These are phyloP conservation scores for Pythium oligandrum DNA, from an alignment of 352 stramenopile genomes.

Conservation along the genomic window DNA sequence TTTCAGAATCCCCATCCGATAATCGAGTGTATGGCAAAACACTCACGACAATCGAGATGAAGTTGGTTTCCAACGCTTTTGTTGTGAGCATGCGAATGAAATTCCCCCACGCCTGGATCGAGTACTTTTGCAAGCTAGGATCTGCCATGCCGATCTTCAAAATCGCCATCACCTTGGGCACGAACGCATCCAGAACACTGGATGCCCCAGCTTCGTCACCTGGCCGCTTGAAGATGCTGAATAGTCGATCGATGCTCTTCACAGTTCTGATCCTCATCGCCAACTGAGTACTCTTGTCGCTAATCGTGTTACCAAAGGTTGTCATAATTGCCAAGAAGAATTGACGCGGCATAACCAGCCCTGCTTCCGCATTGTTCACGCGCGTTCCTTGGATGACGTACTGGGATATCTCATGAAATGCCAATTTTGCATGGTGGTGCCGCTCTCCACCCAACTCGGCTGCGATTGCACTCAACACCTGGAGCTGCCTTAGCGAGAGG, in stretches of 20 bases:
- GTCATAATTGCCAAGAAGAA: constrained; percentile 85
- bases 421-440: constrained; percentile 20
- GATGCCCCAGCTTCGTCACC: constrained; percentile 17
- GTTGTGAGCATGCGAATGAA: constrained; percentile 78
- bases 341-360: constrained; percentile 57
- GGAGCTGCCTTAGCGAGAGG: constrained; percentile 23
- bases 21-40: constrained; percentile 43
- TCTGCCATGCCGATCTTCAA: constrained; percentile 76
- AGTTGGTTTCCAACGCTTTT: constrained; percentile 78
- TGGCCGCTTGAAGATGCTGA: constrained; percentile 48
- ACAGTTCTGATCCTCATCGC: constrained; percentile 39
- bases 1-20: too few relatives aligned
- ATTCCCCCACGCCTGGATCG: constrained; percentile 66
- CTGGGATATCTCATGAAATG: constrained; percentile 31
- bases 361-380: constrained; percentile 10
- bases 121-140: constrained; percentile 43
- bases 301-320: constrained; percentile 47
- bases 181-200: constrained; percentile 62
- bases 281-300: constrained; percentile 17
- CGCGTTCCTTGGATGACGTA: constrained; percentile 25
- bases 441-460: constrained; percentile 34
- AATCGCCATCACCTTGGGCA: constrained; percentile 88
- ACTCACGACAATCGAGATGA: constrained; percentile 86
- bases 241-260: constrained; percentile 65
- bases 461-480: constrained; percentile 26